Base-by-base conservation (phyloP, 345 rosid genomes). In the Dipteronia sinensis region DNA sequence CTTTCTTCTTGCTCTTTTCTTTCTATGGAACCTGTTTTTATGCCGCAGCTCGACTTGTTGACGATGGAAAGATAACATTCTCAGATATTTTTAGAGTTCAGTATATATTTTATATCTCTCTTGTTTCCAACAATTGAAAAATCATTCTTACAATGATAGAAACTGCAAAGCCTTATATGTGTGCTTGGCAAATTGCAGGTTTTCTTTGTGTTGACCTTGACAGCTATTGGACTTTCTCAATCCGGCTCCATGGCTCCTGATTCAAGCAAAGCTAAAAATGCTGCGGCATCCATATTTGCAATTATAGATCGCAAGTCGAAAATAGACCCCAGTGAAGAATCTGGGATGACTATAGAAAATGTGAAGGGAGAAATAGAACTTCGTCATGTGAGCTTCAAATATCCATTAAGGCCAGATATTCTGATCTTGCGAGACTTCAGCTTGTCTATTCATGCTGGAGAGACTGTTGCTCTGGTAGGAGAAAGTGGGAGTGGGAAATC, bases 401-500 rank as follows among this genome's bases (percentile, higher is more conserved):
- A 94, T 84, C 94, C 96, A 11, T 81, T 79, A 46, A 87, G 98
- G 72, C 97, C 96, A 0, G 93, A 94, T 70, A 76, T 82, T 77
- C 96, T 89, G 67, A 87, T 94, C 75, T 83, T 94, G 62, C 85
- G 77, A 63, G 93, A 90, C 77, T 82, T 94, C 25, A 85, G 87
- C 81, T 77, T 94, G 61, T 58, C 85, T 17, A 92, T 94, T 84
- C 89, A 77, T 1, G 88, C 94, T 23, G 93, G 98, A 34, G 38
- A 94, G 97, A 90, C 92, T 29, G 87, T 91, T 67, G 97, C 98
- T 76, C 70, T 92, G 69, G 98, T 94, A 47, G 97, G 96, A 78
- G 98, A 92, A 76, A 94, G 97, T 42, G 97, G 98, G 15, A 82
- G 97, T 16, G 98, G 97, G 5, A 94, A 94, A 84, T 94, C 96